Evolutionary conservation across 1,284 basidiomycete species (phyloP), one percentile per base, ranked within the genome.

Genomic region (Dichomitus squalens): DNA sequence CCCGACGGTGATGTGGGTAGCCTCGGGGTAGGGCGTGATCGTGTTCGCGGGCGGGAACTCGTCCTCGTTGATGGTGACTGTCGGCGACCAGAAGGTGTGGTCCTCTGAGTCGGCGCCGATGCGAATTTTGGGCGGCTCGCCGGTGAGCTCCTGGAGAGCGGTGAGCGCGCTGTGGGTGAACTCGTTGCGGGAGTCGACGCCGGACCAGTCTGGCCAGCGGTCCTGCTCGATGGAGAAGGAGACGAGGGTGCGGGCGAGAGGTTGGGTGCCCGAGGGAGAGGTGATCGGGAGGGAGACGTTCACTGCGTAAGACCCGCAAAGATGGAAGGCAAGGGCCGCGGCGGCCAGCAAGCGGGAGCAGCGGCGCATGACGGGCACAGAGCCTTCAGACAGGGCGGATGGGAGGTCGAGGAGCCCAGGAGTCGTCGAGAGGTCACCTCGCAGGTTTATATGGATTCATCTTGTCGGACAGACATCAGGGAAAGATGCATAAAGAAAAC

Each of bases 211-310:
- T 12, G 76, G 73, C 85, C 85, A 88, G 16, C 81, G 73, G 63
- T 88, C 85, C 66, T 86, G 81, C 67, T 87, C 86, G 50, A 88
- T 80, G 14, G 85, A 87, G 59, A 87, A 77, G 0, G 82, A 85
- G 25, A 88, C 61, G 16, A 86, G 73, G 4, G 81, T 68, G 12
- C 38, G 62, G 50, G 53, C 49, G 8, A 70, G 61, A 1, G 62
- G 49, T 36, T 67, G 61, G 6, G 68, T 56, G 29, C 52, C 53
- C 18, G 34, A 43, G 1, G 70, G 61, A n/a, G 59, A 38, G 46
- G 54, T 8, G 36, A 63, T 25, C 25, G 66, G 66, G 16, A 68
- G 35, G 12, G 63, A 59, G 16, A 66, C 64, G 47, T 63, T 61
- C 4, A 66, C 40, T 14, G 64, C 58, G 18, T 52, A 33, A 18